Evolutionary conservation across 106 monocot species (phyloP), one percentile per base, ranked within the genome.

Genomic region (Vanilla planifolia): DNA sequence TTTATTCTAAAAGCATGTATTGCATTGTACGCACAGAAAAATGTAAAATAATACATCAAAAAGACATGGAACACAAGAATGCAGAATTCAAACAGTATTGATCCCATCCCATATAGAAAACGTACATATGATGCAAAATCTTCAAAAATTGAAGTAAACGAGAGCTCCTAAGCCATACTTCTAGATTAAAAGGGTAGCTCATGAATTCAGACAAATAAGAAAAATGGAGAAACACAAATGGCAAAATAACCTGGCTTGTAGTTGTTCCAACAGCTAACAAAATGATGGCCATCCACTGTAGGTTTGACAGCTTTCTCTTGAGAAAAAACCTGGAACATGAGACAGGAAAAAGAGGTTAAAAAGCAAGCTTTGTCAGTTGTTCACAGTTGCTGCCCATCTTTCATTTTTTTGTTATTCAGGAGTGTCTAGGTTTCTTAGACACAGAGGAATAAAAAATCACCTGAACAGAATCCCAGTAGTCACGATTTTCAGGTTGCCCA

Each of bases 401-500:
- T 32, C 16, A 32, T 32, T 50, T 40, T 22, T 61, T 25, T 28
- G 17, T 6, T 36, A 39, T 23, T 27, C 17, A 39, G 39, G 8
- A 6, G 20, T 13, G 22, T 20, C 13, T 39, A 43, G 43, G 47
- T 13, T 36, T 9, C 28, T 20, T 57, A 57, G 35, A n/a, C 2
- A 57, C 0, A 10, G 4, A 35, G 7, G 9, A 57, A 35, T 34
- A 21, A 35, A 57, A 35, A 39, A 51, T 37, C 27, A 95, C 94
- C 94, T 90, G 75, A 95, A 89, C 56, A 95, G 60, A 69, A 90
- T 78, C 20, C 80, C 89, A 68, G 94, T 95, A 48, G 94, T 95
- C 61, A 95, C 89, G 42, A 95, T 95, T 78, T 95, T 95, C 65
- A 95, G 69, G 63, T 95, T 95, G 10, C 94, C 94, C 89, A 95